These are phyloP conservation scores for Pythium oligandrum DNA, from an alignment of 352 stramenopile species.

Conservation along the genomic window DNA sequence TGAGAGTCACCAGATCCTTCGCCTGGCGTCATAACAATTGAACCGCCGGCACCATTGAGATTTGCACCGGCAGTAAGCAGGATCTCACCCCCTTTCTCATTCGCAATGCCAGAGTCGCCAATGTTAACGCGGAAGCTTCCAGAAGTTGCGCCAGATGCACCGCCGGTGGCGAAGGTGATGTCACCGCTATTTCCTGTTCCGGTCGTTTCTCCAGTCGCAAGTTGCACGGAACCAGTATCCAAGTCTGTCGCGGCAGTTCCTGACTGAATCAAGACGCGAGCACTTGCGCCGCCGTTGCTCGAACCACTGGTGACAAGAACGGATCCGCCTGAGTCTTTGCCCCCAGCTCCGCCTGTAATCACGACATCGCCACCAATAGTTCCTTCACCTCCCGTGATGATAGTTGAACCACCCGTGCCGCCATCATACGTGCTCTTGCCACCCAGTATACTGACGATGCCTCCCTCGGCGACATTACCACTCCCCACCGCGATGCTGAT, in stretches of 20 bases:
- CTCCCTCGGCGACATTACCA: constrained; percentile 11
- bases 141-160: constrained; percentile 16
- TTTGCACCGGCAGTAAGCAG: constrained; percentile 33
- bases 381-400: constrained; percentile 22
- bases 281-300: constrained; percentile 18
- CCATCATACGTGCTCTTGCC: constrained; percentile 20
- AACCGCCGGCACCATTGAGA: constrained; percentile 26
- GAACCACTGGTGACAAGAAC: constrained; percentile 21
- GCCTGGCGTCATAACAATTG: constrained; percentile 36
- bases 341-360: constrained; percentile 17
- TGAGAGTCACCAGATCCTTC: constrained; percentile 21
- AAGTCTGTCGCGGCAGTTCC: constrained; percentile 15
- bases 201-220: constrained; percentile 17
- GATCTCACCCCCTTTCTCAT: constrained; percentile 24
- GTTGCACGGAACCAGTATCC: constrained; percentile 26
- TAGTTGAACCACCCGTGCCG: constrained; percentile 27
- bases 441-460: constrained; percentile 17
- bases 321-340: constrained; percentile 13
- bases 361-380: constrained; percentile 21
- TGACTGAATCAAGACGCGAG: constrained; percentile 19
- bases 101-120: constrained; percentile 22
- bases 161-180: constrained; percentile 30
- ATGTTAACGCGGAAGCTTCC: constrained; percentile 36
- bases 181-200: constrained; percentile 35
- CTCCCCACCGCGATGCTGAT: constrained; percentile 27